Percentiles rank a stretch among this genome's conserved stretches.
These are phyloP conservation scores for Alloteropsis semialata DNA, from an alignment of 176 grass and related monocot genomes.

Conservation along the genomic window DNA sequence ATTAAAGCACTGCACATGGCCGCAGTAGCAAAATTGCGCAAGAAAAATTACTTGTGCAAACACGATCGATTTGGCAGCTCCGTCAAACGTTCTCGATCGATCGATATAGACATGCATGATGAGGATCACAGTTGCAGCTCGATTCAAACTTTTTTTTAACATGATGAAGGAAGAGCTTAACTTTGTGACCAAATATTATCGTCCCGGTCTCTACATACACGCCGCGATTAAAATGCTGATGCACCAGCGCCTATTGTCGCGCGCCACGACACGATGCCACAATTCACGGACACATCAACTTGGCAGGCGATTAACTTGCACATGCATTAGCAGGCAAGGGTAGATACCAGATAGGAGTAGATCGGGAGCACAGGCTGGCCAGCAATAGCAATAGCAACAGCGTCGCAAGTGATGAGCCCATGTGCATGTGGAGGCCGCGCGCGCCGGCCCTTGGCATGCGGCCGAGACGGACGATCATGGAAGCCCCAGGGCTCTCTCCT, in stretches of 20 bases:
- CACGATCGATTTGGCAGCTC: neutral
- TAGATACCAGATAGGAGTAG: slow-evolving; percentile 16
- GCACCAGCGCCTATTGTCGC: too few species aligned
- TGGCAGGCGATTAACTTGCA: neutral
- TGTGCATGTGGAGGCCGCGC: slow-evolving; percentile 9
- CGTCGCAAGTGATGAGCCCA: slow-evolving; percentile 11
- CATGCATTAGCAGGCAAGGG: neutral
- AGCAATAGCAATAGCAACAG: slow-evolving; percentile 28
- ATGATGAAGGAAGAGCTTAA: neutral
- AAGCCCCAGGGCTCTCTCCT: neutral
- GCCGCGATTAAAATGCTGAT: too few species aligned
- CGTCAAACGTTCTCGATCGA: neutral
- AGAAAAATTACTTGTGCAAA: neutral
- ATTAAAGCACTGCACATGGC: neutral
- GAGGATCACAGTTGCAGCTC: neutral
- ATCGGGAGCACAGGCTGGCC: neutral
- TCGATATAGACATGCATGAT: neutral
- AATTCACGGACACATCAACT: neutral
- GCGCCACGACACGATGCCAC: neutral
- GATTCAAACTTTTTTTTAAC: too few species aligned
- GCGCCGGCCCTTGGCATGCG: neutral
- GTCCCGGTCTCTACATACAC: neutral
- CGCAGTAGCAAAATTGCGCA: neutral
- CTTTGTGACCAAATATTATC: neutral
- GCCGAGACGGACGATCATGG: neutral